Evolutionary conservation across 1,139 yeast species (phyloP), one percentile per base, ranked within the genome.

Genomic region (Citeromyces siamensis): DNA sequence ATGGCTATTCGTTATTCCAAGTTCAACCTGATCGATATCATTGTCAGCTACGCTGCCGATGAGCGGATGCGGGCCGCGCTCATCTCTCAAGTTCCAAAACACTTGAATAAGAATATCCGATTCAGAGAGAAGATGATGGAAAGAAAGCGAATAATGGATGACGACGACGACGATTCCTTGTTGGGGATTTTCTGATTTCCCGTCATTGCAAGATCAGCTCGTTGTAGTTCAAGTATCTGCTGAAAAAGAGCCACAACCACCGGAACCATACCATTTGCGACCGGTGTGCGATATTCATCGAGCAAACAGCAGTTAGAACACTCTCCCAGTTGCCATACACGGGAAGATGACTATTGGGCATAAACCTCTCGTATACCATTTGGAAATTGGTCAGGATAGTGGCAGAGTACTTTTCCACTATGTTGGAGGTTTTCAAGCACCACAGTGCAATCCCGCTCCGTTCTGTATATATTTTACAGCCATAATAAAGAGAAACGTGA

Each of bases 211-310:
- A 9, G 13, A 14, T 59, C 42, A 86, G 64, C 49, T 83, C 88
- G 56, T 88, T 90, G 37, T 66, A 68, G 33, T 75, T 77, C 69
- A 81, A 69, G 58, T 81, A 82, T 44, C 93, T 66, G 43, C 95
- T 81, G 32, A 78, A 59, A 6, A 71, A 43, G 49, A 90, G 64
- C 96, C 97, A 90, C 2, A 86, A 80, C 62, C 82, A 84, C 45
- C 99, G 67, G 56, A 81, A 90, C 97, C 97, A 90, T 10, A 79
- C 88, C 85, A 90, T 82, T 55, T 90, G 99, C 3, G 94, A 77
- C 44, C 65, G 66, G 57, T 90, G 97, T 3, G 84, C 95, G 46
- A 68, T 67, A 3, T 77, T 62, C 96, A 90, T 86, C 6, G 20
- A 28, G 12, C 7, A 16, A 16, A 26, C 19, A 35, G 21, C 35